Conservation (phyloP, 2,329 filamentous ascomycete species). For the Aspergillus thermomutatus region DNA sequence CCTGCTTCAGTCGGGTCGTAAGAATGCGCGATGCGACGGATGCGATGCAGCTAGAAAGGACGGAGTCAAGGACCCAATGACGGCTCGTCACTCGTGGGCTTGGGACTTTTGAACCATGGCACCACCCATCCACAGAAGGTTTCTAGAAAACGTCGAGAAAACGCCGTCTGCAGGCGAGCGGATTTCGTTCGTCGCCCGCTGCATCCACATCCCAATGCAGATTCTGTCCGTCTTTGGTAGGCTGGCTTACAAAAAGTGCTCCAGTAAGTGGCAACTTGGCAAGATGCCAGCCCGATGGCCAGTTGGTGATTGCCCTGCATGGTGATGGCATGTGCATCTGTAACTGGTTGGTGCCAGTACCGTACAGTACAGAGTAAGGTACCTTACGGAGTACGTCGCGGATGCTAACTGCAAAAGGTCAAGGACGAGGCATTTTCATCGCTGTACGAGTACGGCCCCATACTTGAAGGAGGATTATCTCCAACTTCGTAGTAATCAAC, state of each 20-base stretch:
- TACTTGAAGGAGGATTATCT: background rate
- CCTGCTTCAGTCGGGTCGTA: background rate
- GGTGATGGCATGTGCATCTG: background rate
- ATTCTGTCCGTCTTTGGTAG: background rate
- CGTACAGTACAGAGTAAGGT: no score
- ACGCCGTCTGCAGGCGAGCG: conserved; percentile 8
- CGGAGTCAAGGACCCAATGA: conserved; percentile 11
- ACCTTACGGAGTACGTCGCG: background rate
- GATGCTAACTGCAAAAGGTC: background rate
- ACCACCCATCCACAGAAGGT: conserved; percentile 13
- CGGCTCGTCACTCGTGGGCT: conserved; percentile 14
- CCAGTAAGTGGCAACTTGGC: background rate
- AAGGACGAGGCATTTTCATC: background rate
- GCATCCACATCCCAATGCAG: conserved; percentile 2
- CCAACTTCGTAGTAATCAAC: background rate
- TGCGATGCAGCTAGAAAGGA: conserved; percentile 12
- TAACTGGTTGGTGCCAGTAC: background rate
- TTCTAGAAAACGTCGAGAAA: conserved; percentile 37
- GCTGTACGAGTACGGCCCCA: background rate
- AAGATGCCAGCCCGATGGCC: background rate
- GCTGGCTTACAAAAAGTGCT: background rate
- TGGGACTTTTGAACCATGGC: background rate
- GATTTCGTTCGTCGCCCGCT: background rate
- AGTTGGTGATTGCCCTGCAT: background rate
- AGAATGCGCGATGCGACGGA: background rate